phyloP scores from a whole-genome alignment of 169 alveolate genomes.

The Plasmodium yoelii region DNA sequence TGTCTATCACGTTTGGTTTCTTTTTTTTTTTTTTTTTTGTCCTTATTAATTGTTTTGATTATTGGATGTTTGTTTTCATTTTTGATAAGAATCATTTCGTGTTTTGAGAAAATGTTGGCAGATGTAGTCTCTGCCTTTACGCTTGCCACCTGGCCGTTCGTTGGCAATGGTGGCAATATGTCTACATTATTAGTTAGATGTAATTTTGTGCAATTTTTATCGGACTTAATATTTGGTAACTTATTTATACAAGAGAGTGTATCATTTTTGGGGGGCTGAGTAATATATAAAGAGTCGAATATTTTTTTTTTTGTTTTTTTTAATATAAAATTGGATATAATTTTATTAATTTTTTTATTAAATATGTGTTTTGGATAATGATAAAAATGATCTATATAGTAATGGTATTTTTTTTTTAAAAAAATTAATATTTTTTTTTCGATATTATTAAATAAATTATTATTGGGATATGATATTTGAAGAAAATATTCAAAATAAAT shows the following conservation, averaged over 20 bases:
- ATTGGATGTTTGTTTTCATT: neutral
- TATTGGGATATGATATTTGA: constrained; percentile 3
- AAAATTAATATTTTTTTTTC: constrained; percentile 29
- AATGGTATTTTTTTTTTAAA: constrained; percentile 41
- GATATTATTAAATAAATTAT: constrained; percentile 7
- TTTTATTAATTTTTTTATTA: constrained; percentile 1
- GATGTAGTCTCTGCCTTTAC: no score
- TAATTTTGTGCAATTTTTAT: no score
- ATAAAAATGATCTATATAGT: constrained; percentile 27
- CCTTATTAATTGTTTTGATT: neutral
- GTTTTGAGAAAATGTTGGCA: no score
- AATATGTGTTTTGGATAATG: constrained; percentile 21
- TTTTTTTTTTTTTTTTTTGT: neutral
- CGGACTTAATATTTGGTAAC: no score
- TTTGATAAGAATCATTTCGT: neutral
- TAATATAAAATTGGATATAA: constrained; percentile 27
- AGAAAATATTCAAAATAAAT: constrained; percentile 42
- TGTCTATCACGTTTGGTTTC: neutral
- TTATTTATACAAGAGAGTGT: no score
- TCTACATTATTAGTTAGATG: no score
- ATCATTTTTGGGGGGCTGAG: no score
- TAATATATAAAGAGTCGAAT: no score
- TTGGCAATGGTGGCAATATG: no score
- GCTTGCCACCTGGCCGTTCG: no score
- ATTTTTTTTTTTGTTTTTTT: constrained; percentile 34